Conservation (phyloP, 768 basidiomycete species). For the Leccinum boreale region DNA sequence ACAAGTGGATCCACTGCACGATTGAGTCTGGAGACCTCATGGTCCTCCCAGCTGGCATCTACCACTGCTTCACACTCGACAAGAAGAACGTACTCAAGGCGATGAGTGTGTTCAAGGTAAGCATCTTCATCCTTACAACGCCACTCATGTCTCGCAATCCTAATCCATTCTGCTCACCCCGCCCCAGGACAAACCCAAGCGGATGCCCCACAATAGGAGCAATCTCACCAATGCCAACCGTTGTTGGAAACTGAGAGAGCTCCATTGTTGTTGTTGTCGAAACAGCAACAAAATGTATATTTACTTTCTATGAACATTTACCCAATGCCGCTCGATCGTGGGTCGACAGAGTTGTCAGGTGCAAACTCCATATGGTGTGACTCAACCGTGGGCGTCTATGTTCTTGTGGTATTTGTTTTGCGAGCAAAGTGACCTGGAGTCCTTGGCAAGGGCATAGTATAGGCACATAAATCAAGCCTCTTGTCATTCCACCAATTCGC, state of each 20-base stretch:
- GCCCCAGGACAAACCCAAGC: constrained; percentile 83
- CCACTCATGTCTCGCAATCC: not conserved
- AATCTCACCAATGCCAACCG: constrained; percentile 46
- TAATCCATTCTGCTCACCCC: not conserved
- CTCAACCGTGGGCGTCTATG: no score
- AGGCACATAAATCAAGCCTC: not conserved
- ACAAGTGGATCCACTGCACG: constrained; percentile 80
- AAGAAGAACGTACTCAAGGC: constrained; percentile 68
- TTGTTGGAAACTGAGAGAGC: constrained; percentile 6
- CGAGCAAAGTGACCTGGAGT: not conserved
- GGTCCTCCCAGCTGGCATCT: constrained; percentile 86
- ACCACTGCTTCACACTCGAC: constrained; percentile 93
- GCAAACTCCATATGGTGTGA: no score
- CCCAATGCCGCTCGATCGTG: not conserved
- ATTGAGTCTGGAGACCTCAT: constrained; percentile 79
- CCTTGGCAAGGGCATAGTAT: not conserved
- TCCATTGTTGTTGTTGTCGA: not conserved
- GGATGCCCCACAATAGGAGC: constrained; percentile 73
- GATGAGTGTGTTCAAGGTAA: constrained; percentile 83
- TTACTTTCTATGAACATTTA: not conserved
- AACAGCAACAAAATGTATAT: not conserved
- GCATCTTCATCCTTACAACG: constrained; percentile 4
- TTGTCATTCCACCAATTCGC: not conserved
- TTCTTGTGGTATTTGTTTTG: no score
- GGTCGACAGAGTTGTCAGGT: not conserved